phyloP scores from a whole-genome alignment of 2,329 filamentous ascomycete species.

The Coleophoma eucalyptorum region DNA sequence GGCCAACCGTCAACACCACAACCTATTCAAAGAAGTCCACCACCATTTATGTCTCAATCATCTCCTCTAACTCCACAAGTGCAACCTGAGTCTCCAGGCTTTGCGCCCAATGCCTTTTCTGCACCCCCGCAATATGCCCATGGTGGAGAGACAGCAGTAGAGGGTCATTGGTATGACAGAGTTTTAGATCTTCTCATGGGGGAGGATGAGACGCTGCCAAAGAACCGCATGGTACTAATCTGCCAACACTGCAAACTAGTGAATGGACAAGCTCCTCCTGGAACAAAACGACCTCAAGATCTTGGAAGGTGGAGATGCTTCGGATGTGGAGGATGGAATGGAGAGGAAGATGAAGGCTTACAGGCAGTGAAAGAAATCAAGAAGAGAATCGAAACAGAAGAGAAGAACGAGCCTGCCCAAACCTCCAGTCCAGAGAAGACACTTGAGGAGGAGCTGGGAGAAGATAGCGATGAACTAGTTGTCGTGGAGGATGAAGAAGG shows the following conservation, averaged over 20 bases:
- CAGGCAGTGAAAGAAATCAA: constrained; percentile 67
- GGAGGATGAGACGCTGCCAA: constrained; percentile 89
- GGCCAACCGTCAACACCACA: constrained; percentile 17
- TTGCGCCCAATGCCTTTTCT: constrained; percentile 69
- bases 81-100: constrained; percentile 47
- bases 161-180: constrained; percentile 85
- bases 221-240: constrained; percentile 86
- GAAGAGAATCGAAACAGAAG: constrained; percentile 19
- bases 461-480: neutral
- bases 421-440: neutral
- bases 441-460: constrained; percentile 4
- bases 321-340: constrained; percentile 79
- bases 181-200: constrained; percentile 88
- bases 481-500: neutral
- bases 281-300: constrained; percentile 71
- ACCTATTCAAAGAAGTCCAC: constrained; percentile 7
- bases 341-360: constrained; percentile 71
- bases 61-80: constrained; percentile 16
- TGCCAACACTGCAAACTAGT: constrained; percentile 81
- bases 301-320: constrained; percentile 86
- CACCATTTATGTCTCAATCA: constrained; percentile 17
- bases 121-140: constrained; percentile 26
- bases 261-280: constrained; percentile 93
- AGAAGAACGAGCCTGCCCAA: constrained; percentile 14
- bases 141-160: constrained; percentile 10